Base-by-base conservation (phyloP, 2,329 filamentous ascomycete genomes). In the Pseudocercospora pini-densiflorae region DNA sequence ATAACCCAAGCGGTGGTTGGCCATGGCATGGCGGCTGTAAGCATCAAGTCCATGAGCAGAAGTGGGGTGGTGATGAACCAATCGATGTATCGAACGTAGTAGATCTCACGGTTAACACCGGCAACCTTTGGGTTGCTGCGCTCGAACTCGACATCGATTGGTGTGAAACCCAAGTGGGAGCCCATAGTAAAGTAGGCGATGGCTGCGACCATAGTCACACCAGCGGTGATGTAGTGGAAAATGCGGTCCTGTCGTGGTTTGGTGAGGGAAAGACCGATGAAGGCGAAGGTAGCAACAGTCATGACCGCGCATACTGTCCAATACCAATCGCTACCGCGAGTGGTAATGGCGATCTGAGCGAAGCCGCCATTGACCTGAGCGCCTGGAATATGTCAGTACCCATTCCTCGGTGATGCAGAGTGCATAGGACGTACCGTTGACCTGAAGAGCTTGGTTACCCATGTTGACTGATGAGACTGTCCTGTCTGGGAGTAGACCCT, bases 111-210 rank as follows among this genome's bases (percentile, higher is more conserved):
- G 58, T 85, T 86, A 1, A 78, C 75, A 5, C 86, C 87, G 2
- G 77, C 68, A 2, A 86, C 82, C 5, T 82, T 80, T 14, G 80
- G 77, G 61, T 80, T 75, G 64, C 66, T 78, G 60, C 82, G 81
- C 1, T 77, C 78, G 70, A 86, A 91, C 73, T 92, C 85, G 45
- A 88, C 88, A n/a, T 80, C 73, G 70, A 90, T 88, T 0, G 87
- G 85, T 1, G 85, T 84, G 77, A 86, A 89, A 36, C 89, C 89
- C 1, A 91, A 80, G 72, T 89, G 88, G 9, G 87, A 86, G n/a
- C 83, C 88, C 87, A 90, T 89, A 69, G 85, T 82, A 79, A 88
- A 91, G 79, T 90, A 90, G 14, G 88, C 83, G 69, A 90, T 87
- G 45, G 84, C 81, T 2, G 88, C 86, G 7, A 88, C 84, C 64